Evolutionary conservation across 768 basidiomycete genomes (phyloP).

Genomic region (Coprinellus micaceus): DNA sequence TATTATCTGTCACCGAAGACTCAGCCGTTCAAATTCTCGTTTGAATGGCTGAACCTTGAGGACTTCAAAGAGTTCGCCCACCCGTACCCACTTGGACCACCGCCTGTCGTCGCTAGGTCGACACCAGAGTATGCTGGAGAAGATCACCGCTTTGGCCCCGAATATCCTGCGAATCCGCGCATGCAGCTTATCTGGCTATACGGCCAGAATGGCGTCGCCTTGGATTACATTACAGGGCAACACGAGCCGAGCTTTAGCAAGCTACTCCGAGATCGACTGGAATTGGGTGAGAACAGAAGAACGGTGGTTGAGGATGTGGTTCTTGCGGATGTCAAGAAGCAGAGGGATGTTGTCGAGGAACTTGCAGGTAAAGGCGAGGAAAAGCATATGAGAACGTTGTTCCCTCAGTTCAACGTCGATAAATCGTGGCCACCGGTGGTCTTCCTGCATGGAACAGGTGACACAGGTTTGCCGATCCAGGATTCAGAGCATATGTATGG

Average conservation of each 20-base stretch:
- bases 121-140: slow-evolving; percentile 42
- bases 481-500: slow-evolving; percentile 38
- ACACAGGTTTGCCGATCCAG: slow-evolving; percentile 39
- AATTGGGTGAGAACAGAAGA: slow-evolving; percentile 82
- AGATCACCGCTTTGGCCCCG: slow-evolving; percentile 44
- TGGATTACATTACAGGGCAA: slow-evolving; percentile 59
- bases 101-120: slow-evolving; percentile 34
- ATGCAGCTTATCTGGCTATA: slow-evolving; percentile 59
- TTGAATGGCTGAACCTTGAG: slow-evolving; percentile 49
- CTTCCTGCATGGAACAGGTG: slow-evolving; percentile 45
- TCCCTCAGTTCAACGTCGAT: slow-evolving; percentile 42
- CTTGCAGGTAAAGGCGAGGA: slow-evolving; percentile 32
- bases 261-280: slow-evolving; percentile 26
- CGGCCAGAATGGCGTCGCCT: slow-evolving; percentile 53
- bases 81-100: slow-evolving; percentile 27
- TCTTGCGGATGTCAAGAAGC: slow-evolving; percentile 98
- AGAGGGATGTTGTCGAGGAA: slow-evolving; percentile 63
- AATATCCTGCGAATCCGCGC: slow-evolving; percentile 56
- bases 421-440: slow-evolving; percentile 43
- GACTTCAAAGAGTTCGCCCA: slow-evolving; percentile 46
- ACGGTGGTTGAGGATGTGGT: slow-evolving; percentile 87
- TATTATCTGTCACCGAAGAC: slow-evolving; percentile 50
- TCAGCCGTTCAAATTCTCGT: slow-evolving; percentile 44
- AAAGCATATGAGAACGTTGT: slow-evolving; percentile 28
- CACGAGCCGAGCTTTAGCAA: slow-evolving; percentile 47